phyloP scores from a whole-genome alignment of 2,329 filamentous ascomycete species.

The Curvularia hawaiiensis region DNA sequence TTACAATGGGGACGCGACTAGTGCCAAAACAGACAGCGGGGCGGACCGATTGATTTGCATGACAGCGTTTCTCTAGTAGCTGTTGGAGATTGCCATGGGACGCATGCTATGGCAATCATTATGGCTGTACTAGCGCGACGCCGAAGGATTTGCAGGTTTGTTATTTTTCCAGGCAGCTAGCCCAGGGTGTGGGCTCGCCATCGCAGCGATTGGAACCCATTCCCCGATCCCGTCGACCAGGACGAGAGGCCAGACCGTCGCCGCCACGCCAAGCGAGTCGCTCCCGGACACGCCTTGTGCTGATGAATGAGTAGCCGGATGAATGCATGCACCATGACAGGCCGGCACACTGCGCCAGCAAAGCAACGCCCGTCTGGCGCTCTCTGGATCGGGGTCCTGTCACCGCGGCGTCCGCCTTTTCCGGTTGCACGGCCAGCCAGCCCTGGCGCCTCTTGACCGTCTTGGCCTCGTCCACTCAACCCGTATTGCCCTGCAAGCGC shows the following conservation, averaged over 20 bases:
- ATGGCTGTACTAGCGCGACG: background rate
- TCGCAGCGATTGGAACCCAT: conserved; percentile 1
- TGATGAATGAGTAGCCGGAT: background rate
- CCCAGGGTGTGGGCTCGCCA: conserved; percentile 6
- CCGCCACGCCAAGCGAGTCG: conserved; percentile 10
- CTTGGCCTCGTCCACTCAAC: conserved; percentile 3
- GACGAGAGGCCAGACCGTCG: conserved; percentile 11
- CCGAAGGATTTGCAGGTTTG: background rate
- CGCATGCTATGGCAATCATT: background rate
- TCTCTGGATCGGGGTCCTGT: background rate
- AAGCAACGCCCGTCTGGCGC: background rate
- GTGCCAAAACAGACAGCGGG: background rate
- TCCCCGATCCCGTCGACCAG: conserved; percentile 2
- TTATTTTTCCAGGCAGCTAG: background rate
- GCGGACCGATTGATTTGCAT: background rate
- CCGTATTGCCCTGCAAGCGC: conserved; percentile 19
- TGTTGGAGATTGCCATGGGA: too few species aligned
- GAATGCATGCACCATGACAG: background rate
- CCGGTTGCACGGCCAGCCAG: background rate
- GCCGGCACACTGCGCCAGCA: background rate
- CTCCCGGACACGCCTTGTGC: background rate
- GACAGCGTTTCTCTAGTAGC: background rate
- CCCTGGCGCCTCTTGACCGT: background rate
- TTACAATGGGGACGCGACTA: background rate
- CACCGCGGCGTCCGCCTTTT: background rate